Base-by-base conservation (phyloP, 2,329 filamentous ascomycete genomes). In the Fusarium sp. region DNA sequence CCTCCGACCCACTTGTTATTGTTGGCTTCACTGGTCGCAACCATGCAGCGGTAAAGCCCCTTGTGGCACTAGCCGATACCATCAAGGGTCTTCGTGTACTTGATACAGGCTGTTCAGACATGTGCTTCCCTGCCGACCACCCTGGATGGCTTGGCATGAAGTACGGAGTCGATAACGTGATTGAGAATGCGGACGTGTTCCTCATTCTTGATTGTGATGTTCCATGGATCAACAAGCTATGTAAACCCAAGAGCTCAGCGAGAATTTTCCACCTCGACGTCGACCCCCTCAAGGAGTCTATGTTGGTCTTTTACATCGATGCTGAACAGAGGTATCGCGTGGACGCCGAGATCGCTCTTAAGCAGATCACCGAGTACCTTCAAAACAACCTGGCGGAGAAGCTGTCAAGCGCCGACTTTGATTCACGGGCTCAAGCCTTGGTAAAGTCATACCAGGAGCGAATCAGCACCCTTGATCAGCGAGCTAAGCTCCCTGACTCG, bases 81-180 rank as follows among this genome's bases (percentile, higher is more conserved):
- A 18, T 69, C 28, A 53, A 58, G 2, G 66, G 49, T 0, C 14
- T 69, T 3, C 56, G 55, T 1, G 66, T 69, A 3, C 61, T 66
- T 2, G 66, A 69, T 9, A 69, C 62, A 4, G 66, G 60, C 2
- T 59, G 60, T 4, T 69, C 57, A 2, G 62, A 69, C 4, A 69
- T 66, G 50, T 66, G 62, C 13, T 69, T 69, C 16, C 66, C 66
- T 18, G 62, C 66, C 4, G 65, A 68, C n/a, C 66, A 68, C 2
- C 66, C 65, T 13, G 66, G 61, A 0, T 66, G 66, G 51, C 7
- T 66, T 6, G 62, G 66, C 5, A 62, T 66, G 37, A 61, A 55
- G n/a, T 68, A 69, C 1, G 60, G 66, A 3, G 60, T 62, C 5
- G 66, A 67, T 11, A 16, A 23, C 1, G 49, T 40, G 1, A 45